Base-by-base conservation (phyloP, 108 stramenopile species). In the Schizochytrium sp. region DNA sequence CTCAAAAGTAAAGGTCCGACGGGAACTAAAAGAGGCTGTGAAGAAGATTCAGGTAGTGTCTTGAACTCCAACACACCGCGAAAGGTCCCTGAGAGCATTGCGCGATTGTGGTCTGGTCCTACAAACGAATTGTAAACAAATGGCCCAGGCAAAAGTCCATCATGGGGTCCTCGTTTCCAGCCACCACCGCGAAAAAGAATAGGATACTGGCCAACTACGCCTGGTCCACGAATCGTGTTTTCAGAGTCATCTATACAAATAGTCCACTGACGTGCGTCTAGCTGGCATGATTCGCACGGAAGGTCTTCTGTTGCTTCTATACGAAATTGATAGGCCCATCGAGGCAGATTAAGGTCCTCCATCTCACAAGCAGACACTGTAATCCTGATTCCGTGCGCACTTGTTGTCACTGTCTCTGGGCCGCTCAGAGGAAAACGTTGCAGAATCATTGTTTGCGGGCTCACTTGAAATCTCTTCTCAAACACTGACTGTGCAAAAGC, bases 101-200 rank as follows among this genome's bases (percentile, higher is more conserved):
- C 64, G 64, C 64, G 64, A 7, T 38, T 44, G 64, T 38, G 5
- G 42, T 69, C 42, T 69, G 64, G 64, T 44, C 64, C 64, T 44
- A 69, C 64, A 15, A 69, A 69, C 64, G 64, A 69, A 38, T 38
- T 13, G 64, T 69, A 69, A 0, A 44, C 15, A 38, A 69, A 69
- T 7, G 64, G 42, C 42, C 64, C 64, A 8, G 40, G 42, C 7
- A 44, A 7, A 13, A 13, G 12, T 15, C 15, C 44, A 8, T 5
- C 15, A 44, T 15, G 8, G 40, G 19, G 10, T 38, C 5, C 12
- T 38, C 44, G 42, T 8, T 44, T 44, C 12, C 1, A 69, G 12
- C 64, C 64, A 44, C 64, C 64, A 1, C 64, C 64, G 10, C 15
- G 7, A 44, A 69, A 44, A 44, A 69, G 44, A 28, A 69, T 69